Base-by-base conservation (phyloP, 192 early-diverging fungal genomes). In the Coemansia erecta region DNA sequence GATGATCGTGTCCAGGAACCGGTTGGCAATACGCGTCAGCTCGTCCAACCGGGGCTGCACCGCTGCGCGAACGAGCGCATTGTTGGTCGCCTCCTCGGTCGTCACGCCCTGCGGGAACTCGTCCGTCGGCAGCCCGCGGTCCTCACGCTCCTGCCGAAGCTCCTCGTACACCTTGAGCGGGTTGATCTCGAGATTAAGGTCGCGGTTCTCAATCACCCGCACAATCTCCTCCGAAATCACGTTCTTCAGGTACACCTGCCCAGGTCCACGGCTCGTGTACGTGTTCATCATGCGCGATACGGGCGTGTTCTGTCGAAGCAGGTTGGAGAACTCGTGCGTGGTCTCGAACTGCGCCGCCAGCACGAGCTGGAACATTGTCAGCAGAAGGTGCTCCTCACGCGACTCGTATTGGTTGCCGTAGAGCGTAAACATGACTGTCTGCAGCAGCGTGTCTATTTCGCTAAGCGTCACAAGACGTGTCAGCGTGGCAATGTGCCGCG, bases 281-380 rank as follows among this genome's bases (percentile, higher is more conserved):
- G 94, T 94, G 35, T 94, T 95, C 89, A 98, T 92, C 93, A 96
- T 96, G 21, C 95, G 88, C n/a, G 94, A 95, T 11, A 96, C 91
- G 0, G 95, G 92, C 14, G 93, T 95, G 81, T 98, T 98, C 59
- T 94, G 92, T 24, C 95, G 88, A 61, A 98, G 77, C 18, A 98
- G 71, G 14, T 87, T 91, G 37, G 86, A 88, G 55, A 93, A 95
- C 62, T 95, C 92, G n/a, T 84, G 86, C 0, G 92, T 87, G n/a
- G 85, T 85, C 60, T 94, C 93, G 66, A 98, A 96, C 70, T 98
- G 90, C n/a, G 88, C 87, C 5, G 93, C 87, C 23, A 98, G 73
- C 15, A 94, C 94, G 31, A 91, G 89, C 81, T 97, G 94, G 66
- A 98, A 94, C 92, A 98, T 94, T 18, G 92, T 94, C 58, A 98